phyloP scores from a whole-genome alignment of 768 basidiomycete genomes.

The Podaxis carcinomalis region DNA sequence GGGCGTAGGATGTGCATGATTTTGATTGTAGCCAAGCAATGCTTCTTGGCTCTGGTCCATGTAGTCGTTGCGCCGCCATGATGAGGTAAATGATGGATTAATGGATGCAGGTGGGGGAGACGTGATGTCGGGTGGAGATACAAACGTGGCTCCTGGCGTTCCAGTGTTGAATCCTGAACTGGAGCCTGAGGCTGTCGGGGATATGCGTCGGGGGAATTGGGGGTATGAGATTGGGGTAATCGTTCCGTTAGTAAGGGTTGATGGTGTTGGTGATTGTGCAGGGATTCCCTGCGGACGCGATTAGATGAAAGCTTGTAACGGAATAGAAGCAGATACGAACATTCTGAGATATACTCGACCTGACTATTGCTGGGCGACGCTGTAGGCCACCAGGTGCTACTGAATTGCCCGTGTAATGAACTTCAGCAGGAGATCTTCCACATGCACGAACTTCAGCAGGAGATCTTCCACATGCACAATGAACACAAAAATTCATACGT shows the following conservation, averaged over 20 bases:
- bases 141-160: conserved; percentile 17
- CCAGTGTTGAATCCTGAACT: neutral
- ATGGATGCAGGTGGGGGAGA: conserved; percentile 85
- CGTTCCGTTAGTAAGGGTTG: conserved; percentile 32
- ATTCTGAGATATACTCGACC: conserved; percentile 29
- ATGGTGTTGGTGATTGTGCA: conserved; percentile 23
- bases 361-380: conserved; percentile 39
- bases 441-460: conserved; percentile 32
- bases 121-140: conserved; percentile 41
- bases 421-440: conserved; percentile 39
- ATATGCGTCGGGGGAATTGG: conserved; percentile 27
- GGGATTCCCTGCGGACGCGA: conserved; percentile 14
- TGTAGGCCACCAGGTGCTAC: conserved; percentile 17
- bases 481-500: neutral
- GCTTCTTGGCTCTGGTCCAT: conserved; percentile 75
- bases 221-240: conserved; percentile 40
- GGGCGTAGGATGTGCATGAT: conserved; percentile 23
- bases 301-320: conserved; percentile 25
- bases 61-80: conserved; percentile 69
- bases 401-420: conserved; percentile 20
- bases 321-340: conserved; percentile 38
- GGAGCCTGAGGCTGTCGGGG: conserved; percentile 22
- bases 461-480: conserved; percentile 21
- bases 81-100: conserved; percentile 64
- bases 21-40: conserved; percentile 33